Evolutionary conservation across 2,329 filamentous ascomycete species (phyloP), one percentile per base, ranked within the genome.

Genomic region (Aspergillus fischeri): DNA sequence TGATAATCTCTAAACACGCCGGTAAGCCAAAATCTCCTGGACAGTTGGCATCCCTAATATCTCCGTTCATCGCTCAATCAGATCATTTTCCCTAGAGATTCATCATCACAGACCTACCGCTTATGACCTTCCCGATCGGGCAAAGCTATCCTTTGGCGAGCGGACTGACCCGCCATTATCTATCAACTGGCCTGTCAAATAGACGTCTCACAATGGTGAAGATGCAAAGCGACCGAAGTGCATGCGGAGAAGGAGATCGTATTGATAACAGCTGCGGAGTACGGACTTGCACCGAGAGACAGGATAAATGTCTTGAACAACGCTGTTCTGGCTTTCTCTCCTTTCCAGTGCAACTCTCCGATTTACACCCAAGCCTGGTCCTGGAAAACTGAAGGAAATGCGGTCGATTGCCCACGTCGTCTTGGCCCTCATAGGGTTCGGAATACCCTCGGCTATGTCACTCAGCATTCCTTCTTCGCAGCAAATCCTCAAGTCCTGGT

Each of bases 391-490:
- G 7, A 42, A 24, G 49, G 3, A 21, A 53, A 41, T 27, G 28
- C n/a, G 25, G 50, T 25, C 50, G 53, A 35, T 49, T 48, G 25
- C 50, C 14, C 52, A 51, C 2, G 21, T 49, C 49, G 27, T 57
- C n/a, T 20, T 17, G 9, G 49, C 24, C 49, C 17, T 51, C 29
- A 3, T 25, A 17, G 29, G 49, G 49, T 51, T 51, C 7, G n/a
- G 29, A 20, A 51, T 51, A 28, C 57, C 60, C 4, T 54, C 54
- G 10, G 54, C 53, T n/a, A 53, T 53, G 21, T 52, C 58, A 52
- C 56, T 70, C 50, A 64, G 61, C 51, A 67, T 70, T 52, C 66
- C 69, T 32, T 51, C 60, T 38, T 62, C 63, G 42, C 67, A 70
- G 54, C 58, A 59, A 44, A 53, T 70, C 54, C 62, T 68, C 51